Base-by-base conservation (phyloP, 1,284 basidiomycete species). In the Volvariella surrecta region DNA sequence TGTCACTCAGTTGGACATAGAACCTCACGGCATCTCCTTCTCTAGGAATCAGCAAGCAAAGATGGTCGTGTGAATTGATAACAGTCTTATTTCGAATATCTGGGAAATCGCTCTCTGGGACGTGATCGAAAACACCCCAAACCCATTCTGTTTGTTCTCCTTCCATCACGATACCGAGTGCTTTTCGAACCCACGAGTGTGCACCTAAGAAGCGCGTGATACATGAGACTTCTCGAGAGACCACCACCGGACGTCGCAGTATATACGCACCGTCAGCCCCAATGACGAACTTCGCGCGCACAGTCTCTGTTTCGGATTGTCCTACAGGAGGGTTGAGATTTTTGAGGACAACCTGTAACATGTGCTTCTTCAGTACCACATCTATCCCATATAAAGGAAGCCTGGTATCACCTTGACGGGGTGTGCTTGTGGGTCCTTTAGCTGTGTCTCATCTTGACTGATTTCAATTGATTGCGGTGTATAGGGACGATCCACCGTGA, bases 81-180 rank as follows among this genome's bases (percentile, higher is more conserved):
- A 53, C 81, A 38, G 70, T 71, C 48, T 69, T 69, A 50, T 79
- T 83, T 22, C 89, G 79, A 49, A 88, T 81, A 59, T 93, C 89
- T 0, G 90, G 89, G 55, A 91, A 87, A 57, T 89, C 68, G 10
- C 84, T 87, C 15, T 76, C 70, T 0, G 81, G 81, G 16, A 77
- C 53, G 46, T 81, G 68, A 59, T 89, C 85, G 19, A 88, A 62
- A 7, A 89, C 87, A 16, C 87, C 87, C 87, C 86, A 90, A 19
- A 88, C 72, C 47, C 74, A 82, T 45, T 89, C 79, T 64, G 82
- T 82, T 52, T 84, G 80, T 55, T 88, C 84, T 15, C 88, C 88
- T 48, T 86, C 76, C 82, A 89, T 83, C 2, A 68, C 57, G 37
- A 89, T 81, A 2, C 71, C 71, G n/a, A 88, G 62, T 1, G 66